These are phyloP conservation scores for Raffaelea ambrosiae DNA, from an alignment of 2,329 filamentous ascomycete genomes.

Conservation along the genomic window DNA sequence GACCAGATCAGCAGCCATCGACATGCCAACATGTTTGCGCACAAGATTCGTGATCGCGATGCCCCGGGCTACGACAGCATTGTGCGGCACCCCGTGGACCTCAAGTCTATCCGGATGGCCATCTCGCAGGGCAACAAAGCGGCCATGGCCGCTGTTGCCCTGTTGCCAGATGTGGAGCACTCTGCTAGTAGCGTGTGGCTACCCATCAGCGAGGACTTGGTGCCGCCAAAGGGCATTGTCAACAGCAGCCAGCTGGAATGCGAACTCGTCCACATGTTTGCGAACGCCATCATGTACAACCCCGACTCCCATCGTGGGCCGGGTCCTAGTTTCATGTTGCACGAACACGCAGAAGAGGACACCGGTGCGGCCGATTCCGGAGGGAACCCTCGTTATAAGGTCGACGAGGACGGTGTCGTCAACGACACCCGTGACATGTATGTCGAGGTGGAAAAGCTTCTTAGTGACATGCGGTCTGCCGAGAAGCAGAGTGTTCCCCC, in stretches of 20 bases:
- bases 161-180: slow-evolving; percentile 48
- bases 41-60: slow-evolving; percentile 64
- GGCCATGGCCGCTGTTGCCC: slow-evolving; percentile 50
- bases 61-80: slow-evolving; percentile 69
- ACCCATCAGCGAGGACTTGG: slow-evolving; percentile 64
- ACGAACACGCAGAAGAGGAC: slow-evolving; percentile 28
- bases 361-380: slow-evolving; percentile 18
- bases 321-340: slow-evolving; percentile 50
- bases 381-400: slow-evolving; percentile 47
- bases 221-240: slow-evolving; percentile 83
- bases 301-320: slow-evolving; percentile 67
- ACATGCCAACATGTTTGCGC: slow-evolving; percentile 71
- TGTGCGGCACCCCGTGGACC: slow-evolving; percentile 66
- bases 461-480: slow-evolving; percentile 67
- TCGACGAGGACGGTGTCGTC: slow-evolving; percentile 79
- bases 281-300: slow-evolving; percentile 98
- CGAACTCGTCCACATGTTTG: slow-evolving; percentile 93
- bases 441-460: slow-evolving; percentile 70
- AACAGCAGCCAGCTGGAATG: slow-evolving; percentile 89
- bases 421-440: slow-evolving; percentile 87
- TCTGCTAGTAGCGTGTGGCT: slow-evolving; percentile 49
- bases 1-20: slow-evolving; percentile 72
- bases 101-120: slow-evolving; percentile 68
- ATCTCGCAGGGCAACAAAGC: slow-evolving; percentile 65
- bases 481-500: slow-evolving; percentile 46